Evolutionary conservation across 2,329 filamentous ascomycete genomes (phyloP).

Genomic region (Fusarium abutilonis): DNA sequence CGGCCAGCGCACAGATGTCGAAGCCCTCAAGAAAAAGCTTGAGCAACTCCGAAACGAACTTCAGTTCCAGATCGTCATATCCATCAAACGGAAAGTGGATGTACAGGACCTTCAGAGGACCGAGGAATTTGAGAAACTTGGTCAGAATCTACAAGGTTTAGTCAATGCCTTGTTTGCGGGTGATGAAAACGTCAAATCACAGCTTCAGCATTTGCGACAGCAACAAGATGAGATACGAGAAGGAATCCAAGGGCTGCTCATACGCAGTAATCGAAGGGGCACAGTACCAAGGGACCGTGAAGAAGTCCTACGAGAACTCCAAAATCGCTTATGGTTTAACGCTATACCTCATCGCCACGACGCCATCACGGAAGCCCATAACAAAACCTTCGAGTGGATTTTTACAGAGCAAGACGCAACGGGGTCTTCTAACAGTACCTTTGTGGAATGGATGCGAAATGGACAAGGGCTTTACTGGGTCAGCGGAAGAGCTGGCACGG

Average conservation of each 20-base stretch:
- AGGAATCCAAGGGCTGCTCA: background rate
- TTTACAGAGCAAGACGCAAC: background rate
- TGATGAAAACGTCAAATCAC: background rate
- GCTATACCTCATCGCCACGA: slow-evolving; percentile 1
- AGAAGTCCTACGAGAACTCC: background rate
- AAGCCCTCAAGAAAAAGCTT: background rate
- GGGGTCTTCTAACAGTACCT: background rate
- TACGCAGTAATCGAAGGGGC: background rate
- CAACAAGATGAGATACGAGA: background rate
- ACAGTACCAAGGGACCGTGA: background rate
- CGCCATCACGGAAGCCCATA: background rate
- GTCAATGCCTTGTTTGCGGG: background rate
- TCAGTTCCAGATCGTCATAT: background rate
- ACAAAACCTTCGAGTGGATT: background rate
- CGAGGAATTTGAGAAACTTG: background rate
- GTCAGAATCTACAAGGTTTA: background rate
- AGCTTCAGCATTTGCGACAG: background rate
- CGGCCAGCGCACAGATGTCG: background rate
- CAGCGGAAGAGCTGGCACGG: background rate
- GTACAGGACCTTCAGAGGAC: background rate
- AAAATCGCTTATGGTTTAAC: background rate
- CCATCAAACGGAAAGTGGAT: background rate
- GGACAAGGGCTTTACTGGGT: background rate
- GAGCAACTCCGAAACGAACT: background rate
- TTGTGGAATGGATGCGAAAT: background rate